Conservation (phyloP, 805 yeast genomes). For the Phaffomyces thermotolerans region DNA sequence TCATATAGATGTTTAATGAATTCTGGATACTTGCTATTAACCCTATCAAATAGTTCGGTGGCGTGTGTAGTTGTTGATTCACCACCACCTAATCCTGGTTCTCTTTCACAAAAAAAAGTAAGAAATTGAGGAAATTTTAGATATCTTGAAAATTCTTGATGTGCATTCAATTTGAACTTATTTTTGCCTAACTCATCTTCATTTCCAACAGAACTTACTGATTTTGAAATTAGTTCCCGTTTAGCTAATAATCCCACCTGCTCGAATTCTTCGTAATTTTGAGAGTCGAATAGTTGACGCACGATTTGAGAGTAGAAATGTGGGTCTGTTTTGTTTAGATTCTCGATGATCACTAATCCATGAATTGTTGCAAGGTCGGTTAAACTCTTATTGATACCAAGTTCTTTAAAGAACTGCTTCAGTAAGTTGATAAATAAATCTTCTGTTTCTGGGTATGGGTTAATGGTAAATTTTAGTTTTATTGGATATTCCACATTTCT, state of each 20-base stretch:
- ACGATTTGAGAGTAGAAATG: neutral
- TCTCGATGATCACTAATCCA: too few species aligned
- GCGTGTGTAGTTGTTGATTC: neutral
- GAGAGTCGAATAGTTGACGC: neutral
- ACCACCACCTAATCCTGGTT: neutral
- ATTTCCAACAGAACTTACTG: neutral
- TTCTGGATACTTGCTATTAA: neutral
- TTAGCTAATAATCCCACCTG: neutral
- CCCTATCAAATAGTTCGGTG: neutral
- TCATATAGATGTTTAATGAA: neutral
- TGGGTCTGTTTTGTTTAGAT: neutral
- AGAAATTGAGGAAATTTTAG: neutral
- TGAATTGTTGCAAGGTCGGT: too few species aligned
- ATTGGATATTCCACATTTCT: too few species aligned
- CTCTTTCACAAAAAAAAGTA: neutral
- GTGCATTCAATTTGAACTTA: neutral
- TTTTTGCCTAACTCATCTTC: conserved; percentile 1
- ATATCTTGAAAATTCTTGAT: conserved; percentile 1
- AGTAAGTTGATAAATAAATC: too few species aligned
- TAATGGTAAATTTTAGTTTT: too few species aligned
- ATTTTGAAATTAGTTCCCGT: neutral
- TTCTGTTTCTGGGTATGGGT: too few species aligned
- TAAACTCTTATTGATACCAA: too few species aligned
- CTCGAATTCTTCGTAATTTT: neutral
- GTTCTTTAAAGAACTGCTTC: too few species aligned